A percentile compares a stretch with the other conserved stretches of the same genome.
Evolutionary conservation across 2,329 filamentous ascomycete genomes (phyloP).

Genomic region (Oidium heveae): DNA sequence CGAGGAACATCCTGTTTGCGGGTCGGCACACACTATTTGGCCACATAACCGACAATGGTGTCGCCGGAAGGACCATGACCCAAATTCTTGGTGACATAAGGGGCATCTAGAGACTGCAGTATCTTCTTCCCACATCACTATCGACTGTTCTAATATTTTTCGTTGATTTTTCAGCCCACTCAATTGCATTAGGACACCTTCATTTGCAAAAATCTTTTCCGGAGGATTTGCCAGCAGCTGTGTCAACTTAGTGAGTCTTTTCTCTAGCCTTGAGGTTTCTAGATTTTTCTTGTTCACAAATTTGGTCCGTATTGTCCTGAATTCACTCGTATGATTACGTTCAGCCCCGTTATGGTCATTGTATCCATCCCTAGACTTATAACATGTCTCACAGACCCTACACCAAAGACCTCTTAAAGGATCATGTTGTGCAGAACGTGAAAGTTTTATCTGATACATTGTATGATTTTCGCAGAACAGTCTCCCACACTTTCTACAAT

Average conservation of each 20-base stretch:
- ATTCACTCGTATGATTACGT: conserved; percentile 46
- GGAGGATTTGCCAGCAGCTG: conserved; percentile 55
- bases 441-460: conserved; percentile 98
- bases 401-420: conserved; percentile 82
- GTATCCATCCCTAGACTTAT: conserved; percentile 86
- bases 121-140: conserved; percentile 93
- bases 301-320: conserved; percentile 44
- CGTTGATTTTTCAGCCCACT: conserved; percentile 48
- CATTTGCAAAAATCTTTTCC: conserved; percentile 30
- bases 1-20: conserved; percentile 56
- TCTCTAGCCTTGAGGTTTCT: conserved; percentile 75
- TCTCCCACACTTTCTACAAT: conserved; percentile 79
- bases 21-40: conserved; percentile 75
- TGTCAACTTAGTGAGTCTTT: conserved; percentile 73
- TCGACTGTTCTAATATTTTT: conserved; percentile 65
- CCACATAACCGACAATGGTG: conserved; percentile 93
- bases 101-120: conserved; percentile 56
- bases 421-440: conserved; percentile 67
- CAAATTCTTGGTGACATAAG: conserved; percentile 90
- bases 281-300: conserved; percentile 65
- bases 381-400: conserved; percentile 94
- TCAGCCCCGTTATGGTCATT: conserved; percentile 60
- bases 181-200: conserved; percentile 26
- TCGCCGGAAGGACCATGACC: conserved; percentile 71
- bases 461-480: conserved; percentile 95